Conservation (phyloP, 495 filamentous ascomycete species). For the Oleoguttula mirabilis region DNA sequence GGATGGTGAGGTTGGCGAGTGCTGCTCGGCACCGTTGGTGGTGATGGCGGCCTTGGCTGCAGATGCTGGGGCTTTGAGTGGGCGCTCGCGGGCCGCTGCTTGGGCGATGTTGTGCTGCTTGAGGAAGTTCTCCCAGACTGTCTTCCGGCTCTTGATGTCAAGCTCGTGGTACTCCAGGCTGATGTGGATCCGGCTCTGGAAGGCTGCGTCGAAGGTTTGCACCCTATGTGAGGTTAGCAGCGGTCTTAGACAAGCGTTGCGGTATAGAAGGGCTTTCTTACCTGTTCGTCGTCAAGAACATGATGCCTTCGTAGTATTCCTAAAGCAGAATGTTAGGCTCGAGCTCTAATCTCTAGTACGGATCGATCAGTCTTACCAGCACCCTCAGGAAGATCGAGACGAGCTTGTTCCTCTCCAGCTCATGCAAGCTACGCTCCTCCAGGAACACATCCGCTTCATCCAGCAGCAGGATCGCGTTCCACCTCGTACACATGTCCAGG, state of each 20-base stretch:
- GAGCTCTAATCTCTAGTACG: no score
- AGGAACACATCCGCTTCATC: conserved; percentile 63
- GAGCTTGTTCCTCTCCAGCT: conserved; percentile 32
- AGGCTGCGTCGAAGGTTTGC: conserved; percentile 30
- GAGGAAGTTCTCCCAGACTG: conserved; percentile 38
- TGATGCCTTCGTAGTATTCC: conserved; percentile 49
- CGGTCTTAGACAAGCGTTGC: no score
- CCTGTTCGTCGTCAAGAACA: conserved; percentile 41
- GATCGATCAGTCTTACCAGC: no score
- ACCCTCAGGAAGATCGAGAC: conserved; percentile 39
- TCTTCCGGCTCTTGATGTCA: conserved; percentile 21
- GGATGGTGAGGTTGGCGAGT: neutral
- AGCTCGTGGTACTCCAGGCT: conserved; percentile 32
- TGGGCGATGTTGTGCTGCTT: conserved; percentile 15
- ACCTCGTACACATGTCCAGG: conserved; percentile 31
- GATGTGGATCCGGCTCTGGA: conserved; percentile 34
- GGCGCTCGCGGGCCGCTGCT: conserved; percentile 4
- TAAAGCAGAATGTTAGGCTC: no score
- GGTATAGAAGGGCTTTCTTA: no score
- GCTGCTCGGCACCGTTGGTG: no score
- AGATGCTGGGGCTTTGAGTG: conserved; percentile 8
- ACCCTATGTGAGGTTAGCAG: conserved; percentile 12
- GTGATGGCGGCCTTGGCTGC: conserved; percentile 7
- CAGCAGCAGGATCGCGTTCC: conserved; percentile 41
- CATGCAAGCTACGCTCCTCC: conserved; percentile 33